Base-by-base conservation (phyloP, 441 rosid species). In the Populus hybrid region DNA sequence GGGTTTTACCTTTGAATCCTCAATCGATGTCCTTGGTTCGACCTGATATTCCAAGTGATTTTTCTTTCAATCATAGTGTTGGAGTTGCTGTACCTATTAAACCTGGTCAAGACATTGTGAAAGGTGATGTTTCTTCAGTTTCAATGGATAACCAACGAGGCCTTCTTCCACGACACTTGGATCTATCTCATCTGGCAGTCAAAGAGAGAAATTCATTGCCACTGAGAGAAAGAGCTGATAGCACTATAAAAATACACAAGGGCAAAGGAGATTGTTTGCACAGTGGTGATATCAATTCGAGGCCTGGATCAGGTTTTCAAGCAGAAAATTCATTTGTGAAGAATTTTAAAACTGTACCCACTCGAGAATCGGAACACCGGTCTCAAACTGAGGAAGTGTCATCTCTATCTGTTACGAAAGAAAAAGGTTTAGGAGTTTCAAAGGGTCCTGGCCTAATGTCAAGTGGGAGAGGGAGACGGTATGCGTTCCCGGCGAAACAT, bases 1-100 rank as follows among this genome's bases (percentile, higher is more conserved):
- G 94, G 73, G 77, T 94, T 66, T 80, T 93, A 78, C 93, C 96
- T n/a, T 78, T 89, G 82, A 85, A 89, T 83, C 86, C 96, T 50
- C 92, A 85, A 64, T 79, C 97, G 24, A 26, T 87, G 87, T 80
- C 95, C 38, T 83, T 84, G 78, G 85, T 87, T 79, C 92, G 87
- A 77, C 85, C 90, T 8, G 86, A 46, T 86, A 81, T 84, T 81
- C 82, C 87, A 38, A 73, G 82, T 69, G 84, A 84, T 71, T 84
- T 88, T 73, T 69, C 90, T 73, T 66, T 84, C 79, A 87, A 84
- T 84, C 92, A 91, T 76, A 90, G 86, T 80, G 81, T 81, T 67
- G 90, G 84, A 75, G 85, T 82, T 67, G 30, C 87, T 54, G 73
- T 68, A 57, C 84, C 91, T 79, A 73, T 79, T 70, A 94, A 81